Conservation (phyloP, 164 flowering plant genomes). For the Umbilicus rupestris region DNA sequence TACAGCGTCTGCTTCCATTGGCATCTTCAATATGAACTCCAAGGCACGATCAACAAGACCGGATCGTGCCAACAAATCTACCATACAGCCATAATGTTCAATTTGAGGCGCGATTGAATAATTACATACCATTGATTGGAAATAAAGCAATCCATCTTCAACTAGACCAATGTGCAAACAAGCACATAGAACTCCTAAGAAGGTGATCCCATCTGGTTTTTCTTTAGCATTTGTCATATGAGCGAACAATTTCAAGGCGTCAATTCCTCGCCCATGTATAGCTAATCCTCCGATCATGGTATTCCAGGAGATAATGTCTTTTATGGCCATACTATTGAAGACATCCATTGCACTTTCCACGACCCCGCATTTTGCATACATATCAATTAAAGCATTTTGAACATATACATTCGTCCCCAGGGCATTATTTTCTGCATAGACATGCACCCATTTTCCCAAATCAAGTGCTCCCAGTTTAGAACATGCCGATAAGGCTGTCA, state of each 20-base stretch:
- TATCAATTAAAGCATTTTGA: slow-evolving; percentile 53
- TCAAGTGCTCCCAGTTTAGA: slow-evolving; percentile 54
- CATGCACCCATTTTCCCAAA: slow-evolving; percentile 50
- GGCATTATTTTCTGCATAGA: slow-evolving; percentile 28
- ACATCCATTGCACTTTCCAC: slow-evolving; percentile 41
- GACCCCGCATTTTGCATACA: slow-evolving; percentile 70
- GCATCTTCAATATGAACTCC: slow-evolving; percentile 44
- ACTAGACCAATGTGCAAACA: slow-evolving; percentile 67
- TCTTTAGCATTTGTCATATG: slow-evolving; percentile 35
- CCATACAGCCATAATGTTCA: slow-evolving; percentile 80
- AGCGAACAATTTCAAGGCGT: slow-evolving; percentile 37
- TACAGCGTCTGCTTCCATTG: slow-evolving; percentile 51
- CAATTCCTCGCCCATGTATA: slow-evolving; percentile 46
- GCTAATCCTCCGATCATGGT: slow-evolving; percentile 54
- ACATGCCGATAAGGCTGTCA: slow-evolving; percentile 50
- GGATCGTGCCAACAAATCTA: slow-evolving; percentile 53
- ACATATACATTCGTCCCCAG: slow-evolving; percentile 35
- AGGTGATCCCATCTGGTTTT: slow-evolving; percentile 59
- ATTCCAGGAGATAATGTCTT: slow-evolving; percentile 68
- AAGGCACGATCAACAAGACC: slow-evolving; percentile 47
- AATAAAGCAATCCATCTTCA: slow-evolving; percentile 37
- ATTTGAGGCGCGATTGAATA: slow-evolving; percentile 42
- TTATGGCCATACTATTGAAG: slow-evolving; percentile 33
- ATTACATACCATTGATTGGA: slow-evolving; percentile 38
- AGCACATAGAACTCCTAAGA: slow-evolving; percentile 52